Conservation (phyloP, 345 rosid genomes). For the Turritis glabra region DNA sequence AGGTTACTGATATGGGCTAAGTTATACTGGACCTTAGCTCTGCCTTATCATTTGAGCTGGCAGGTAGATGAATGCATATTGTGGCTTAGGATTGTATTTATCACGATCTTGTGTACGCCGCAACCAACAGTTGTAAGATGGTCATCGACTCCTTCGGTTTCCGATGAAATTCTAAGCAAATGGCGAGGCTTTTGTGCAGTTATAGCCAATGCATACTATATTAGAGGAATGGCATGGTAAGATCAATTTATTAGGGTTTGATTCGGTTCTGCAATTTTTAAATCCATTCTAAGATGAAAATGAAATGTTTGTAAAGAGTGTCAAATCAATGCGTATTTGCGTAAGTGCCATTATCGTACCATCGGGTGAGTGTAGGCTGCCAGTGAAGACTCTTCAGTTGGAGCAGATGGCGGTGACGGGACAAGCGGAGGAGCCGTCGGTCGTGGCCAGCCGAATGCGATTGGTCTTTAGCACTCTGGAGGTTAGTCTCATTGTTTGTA, state of each 20-base stretch:
- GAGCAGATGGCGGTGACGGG: constrained; percentile 95
- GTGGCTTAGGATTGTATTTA: constrained; percentile 89
- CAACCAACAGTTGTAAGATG: constrained; percentile 88
- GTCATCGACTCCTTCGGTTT: constrained; percentile 74
- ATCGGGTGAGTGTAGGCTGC: constrained; percentile 58
- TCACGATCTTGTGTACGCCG: constrained; percentile 92
- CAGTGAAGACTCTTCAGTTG: constrained; percentile 90
- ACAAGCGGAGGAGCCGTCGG: constrained; percentile 76
- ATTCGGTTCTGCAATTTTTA: not conserved
- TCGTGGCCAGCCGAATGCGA: constrained; percentile 88
- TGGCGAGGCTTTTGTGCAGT: constrained; percentile 95
- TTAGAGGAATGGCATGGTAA: constrained; percentile 95
- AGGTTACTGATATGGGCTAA: not conserved
- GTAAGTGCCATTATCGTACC: constrained; percentile 1
- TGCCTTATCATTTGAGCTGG: not conserved
- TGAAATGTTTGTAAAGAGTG: not conserved
- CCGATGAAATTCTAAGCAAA: constrained; percentile 54
- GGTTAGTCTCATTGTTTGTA: constrained; percentile 44
- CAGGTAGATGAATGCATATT: constrained; percentile 88
- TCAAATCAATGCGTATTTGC: not conserved
- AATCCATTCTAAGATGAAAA: not conserved
- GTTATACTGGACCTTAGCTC: not conserved
- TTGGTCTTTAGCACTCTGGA: constrained; percentile 89
- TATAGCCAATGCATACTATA: constrained; percentile 84
- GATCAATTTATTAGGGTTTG: constrained; percentile 21